Evolutionary conservation across 2,329 filamentous ascomycete genomes (phyloP).

Genomic region (Aspergillus sp.): DNA sequence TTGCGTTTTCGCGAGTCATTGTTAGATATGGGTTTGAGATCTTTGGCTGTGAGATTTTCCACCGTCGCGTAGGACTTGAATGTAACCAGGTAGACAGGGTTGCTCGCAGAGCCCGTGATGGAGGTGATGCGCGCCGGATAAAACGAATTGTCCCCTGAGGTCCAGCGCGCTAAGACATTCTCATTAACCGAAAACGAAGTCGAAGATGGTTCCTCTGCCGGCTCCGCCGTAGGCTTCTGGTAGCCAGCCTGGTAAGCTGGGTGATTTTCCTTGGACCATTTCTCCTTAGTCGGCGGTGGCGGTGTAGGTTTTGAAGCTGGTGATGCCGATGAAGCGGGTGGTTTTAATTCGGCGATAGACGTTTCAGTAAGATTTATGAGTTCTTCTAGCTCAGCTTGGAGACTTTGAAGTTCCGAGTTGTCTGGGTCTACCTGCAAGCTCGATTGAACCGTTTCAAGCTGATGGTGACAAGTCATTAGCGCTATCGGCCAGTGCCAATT

Average conservation of each 20-base stretch:
- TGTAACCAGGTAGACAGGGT: constrained; percentile 87
- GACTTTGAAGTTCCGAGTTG: constrained; percentile 65
- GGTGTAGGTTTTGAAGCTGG: constrained; percentile 43
- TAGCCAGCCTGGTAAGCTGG: constrained; percentile 62
- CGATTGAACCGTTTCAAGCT: constrained; percentile 70
- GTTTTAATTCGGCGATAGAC: constrained; percentile 71
- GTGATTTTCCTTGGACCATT: constrained; percentile 74
- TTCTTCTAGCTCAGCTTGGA: constrained; percentile 73
- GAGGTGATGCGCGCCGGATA: constrained; percentile 90
- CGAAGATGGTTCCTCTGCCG: constrained; percentile 46
- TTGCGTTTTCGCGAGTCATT: constrained; percentile 71
- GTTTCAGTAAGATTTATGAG: constrained; percentile 72
- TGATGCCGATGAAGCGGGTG: constrained; percentile 43
- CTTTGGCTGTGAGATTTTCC: constrained; percentile 71
- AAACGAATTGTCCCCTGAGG: constrained; percentile 78
- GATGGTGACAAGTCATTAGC: background rate
- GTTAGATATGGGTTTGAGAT: constrained; percentile 67
- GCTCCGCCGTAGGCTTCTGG: constrained; percentile 36
- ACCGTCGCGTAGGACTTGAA: constrained; percentile 82
- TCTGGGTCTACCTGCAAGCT: constrained; percentile 73
- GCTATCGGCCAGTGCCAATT: no score
- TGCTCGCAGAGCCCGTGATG: constrained; percentile 83
- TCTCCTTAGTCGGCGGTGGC: constrained; percentile 53
- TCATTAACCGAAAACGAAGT: constrained; percentile 78
- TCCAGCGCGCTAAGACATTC: constrained; percentile 81